phyloP scores from a whole-genome alignment of 176 grass and related monocot genomes.

The Themeda triandra region DNA sequence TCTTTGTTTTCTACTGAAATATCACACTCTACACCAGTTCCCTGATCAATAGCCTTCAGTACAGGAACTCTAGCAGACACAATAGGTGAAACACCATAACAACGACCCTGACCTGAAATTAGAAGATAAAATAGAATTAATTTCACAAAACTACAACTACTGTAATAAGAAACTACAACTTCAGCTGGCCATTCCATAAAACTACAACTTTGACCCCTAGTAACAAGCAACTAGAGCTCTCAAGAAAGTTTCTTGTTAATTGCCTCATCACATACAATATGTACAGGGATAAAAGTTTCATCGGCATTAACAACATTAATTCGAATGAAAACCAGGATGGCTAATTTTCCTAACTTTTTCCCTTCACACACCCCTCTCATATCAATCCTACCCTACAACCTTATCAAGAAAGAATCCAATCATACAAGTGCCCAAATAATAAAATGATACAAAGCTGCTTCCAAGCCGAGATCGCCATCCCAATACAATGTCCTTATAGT shows the following conservation, averaged over 20 bases:
- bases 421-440: background rate
- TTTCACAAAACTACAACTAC: background rate
- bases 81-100: constrained; percentile 67
- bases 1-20: constrained; percentile 97
- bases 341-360: background rate
- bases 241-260: constrained; percentile 1
- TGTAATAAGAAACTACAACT: background rate
- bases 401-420: background rate
- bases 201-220: background rate
- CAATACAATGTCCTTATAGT: background rate
- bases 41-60: constrained; percentile 68
- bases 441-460: background rate
- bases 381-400: background rate
- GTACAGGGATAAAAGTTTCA: background rate
- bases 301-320: background rate
- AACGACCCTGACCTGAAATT: constrained; percentile 56
- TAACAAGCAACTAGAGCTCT: background rate
- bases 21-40: constrained; percentile 82
- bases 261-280: background rate
- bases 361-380: background rate
- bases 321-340: background rate
- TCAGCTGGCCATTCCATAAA: background rate
- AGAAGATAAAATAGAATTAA: background rate
- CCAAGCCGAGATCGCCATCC: background rate
- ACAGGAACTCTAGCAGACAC: constrained; percentile 74